Evolutionary conservation across 2,329 filamentous ascomycete species (phyloP).

Genomic region (Sporothrix dimorphospora): DNA sequence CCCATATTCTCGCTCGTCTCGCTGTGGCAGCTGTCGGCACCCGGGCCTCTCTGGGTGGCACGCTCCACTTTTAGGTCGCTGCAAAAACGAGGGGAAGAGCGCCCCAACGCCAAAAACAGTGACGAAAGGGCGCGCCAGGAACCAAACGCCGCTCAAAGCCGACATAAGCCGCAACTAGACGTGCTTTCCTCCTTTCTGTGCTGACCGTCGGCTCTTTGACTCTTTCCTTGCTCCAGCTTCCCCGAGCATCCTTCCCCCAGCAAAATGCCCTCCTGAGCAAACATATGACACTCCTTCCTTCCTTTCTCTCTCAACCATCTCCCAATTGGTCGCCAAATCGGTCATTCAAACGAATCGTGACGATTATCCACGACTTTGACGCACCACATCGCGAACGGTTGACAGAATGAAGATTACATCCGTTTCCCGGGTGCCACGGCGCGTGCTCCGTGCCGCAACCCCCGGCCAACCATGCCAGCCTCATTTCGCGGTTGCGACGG

Average conservation of each 20-base stretch:
- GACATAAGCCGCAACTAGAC: slow-evolving; percentile 26
- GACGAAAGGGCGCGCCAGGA: slow-evolving; percentile 10
- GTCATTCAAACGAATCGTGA: not conserved
- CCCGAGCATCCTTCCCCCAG: not conserved
- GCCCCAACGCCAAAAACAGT: not conserved
- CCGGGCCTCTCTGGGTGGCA: not conserved
- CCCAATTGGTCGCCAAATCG: not conserved
- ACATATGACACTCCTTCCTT: not conserved
- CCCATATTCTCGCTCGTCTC: not conserved
- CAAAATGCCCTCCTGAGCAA: not conserved
- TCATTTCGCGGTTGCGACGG: not conserved
- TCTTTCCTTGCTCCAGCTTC: slow-evolving; percentile 9
- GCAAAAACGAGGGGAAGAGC: slow-evolving; percentile 19
- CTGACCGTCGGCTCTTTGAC: not conserved
- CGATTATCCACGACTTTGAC: not conserved
- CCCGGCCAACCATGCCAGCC: not conserved
- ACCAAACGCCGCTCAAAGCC: slow-evolving; percentile 26
- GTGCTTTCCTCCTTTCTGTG: not conserved
- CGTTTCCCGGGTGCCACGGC: slow-evolving; percentile 10
- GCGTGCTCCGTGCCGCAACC: slow-evolving; percentile 13
- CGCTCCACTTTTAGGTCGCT: slow-evolving; percentile 22
- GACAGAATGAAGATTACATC: slow-evolving; percentile 14
- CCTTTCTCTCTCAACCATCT: not conserved
- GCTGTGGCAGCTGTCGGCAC: not conserved
- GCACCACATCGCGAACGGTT: not conserved